Evolutionary conservation across 2,329 filamentous ascomycete genomes (phyloP).

Genomic region (Teratosphaeria zuluensis): DNA sequence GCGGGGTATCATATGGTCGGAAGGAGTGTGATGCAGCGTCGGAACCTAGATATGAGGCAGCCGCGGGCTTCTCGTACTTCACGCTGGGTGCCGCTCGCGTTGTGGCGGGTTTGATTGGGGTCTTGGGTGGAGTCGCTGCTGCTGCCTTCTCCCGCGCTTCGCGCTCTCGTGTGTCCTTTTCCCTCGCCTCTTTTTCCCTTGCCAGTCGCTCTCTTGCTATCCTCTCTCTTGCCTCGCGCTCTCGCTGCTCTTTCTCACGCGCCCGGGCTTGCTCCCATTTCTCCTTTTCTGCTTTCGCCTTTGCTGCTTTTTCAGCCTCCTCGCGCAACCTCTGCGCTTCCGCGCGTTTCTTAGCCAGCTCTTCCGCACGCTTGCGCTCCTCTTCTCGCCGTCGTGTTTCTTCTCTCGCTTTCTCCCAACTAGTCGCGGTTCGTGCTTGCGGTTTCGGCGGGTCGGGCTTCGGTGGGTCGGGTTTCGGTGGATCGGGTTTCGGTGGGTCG

Average conservation of each 20-base stretch:
- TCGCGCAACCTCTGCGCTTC: constrained; percentile 43
- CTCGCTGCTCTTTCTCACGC: constrained; percentile 38
- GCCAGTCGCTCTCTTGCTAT: constrained; percentile 29
- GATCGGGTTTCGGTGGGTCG: constrained; percentile 9
- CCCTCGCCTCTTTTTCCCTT: constrained; percentile 28
- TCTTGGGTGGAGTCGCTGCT: constrained; percentile 2
- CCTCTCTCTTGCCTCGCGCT: constrained; percentile 39
- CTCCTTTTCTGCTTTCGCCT: constrained; percentile 39
- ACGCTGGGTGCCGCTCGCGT: constrained; percentile 15
- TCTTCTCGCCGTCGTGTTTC: constrained; percentile 56
- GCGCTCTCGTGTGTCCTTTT: constrained; percentile 32
- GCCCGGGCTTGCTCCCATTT: constrained; percentile 43
- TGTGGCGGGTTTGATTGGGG: constrained; percentile 12
- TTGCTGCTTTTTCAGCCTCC: constrained; percentile 37
- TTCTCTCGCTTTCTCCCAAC: constrained; percentile 61
- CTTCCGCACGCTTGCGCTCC: constrained; percentile 49
- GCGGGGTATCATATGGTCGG: constrained; percentile 23
- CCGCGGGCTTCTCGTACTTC: constrained; percentile 39
- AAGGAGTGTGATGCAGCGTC: constrained; percentile 45
- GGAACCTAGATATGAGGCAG: constrained; percentile 50
- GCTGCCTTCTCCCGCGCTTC: constrained; percentile 21
- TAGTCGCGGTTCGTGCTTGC: constrained; percentile 14
- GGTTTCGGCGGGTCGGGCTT: constrained; percentile 12
- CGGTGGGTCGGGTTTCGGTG: constrained; percentile 12
- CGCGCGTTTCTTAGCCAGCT: constrained; percentile 50